A percentile compares a stretch with the other conserved stretches of the same genome.
Conservation (phyloP, 305 asterid species). For the Solanum hybrid region DNA sequence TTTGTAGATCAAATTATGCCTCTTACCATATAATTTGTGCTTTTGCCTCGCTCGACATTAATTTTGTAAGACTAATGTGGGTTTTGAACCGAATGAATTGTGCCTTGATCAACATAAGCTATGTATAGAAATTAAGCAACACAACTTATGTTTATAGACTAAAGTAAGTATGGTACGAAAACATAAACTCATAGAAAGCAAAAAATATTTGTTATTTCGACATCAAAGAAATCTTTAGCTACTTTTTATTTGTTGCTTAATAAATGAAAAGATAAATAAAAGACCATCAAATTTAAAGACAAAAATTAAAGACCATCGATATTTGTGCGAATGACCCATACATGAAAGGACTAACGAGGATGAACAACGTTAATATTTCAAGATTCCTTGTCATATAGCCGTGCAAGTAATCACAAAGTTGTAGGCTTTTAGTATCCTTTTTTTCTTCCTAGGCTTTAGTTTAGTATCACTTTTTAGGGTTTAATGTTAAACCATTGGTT, state of each 20-base stretch:
- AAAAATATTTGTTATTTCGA: not conserved
- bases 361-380: constrained; percentile 7
- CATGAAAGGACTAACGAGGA: not conserved
- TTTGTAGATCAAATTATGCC: not conserved
- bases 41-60: not conserved
- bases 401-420: not conserved
- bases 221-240: not conserved
- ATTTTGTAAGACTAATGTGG: not conserved
- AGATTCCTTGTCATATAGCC: not conserved
- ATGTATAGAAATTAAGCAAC: not conserved
- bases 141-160: not conserved
- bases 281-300: not conserved
- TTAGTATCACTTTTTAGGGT: not conserved
- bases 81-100: not conserved
- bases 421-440: not conserved
- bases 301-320: not conserved
- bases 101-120: not conserved
- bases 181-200: not conserved
- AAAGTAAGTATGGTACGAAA: not conserved
- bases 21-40: not conserved
- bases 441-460: not conserved
- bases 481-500: not conserved
- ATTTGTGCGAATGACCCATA: not conserved
- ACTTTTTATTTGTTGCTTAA: not conserved
- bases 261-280: not conserved